Percentiles rank a stretch among this genome's conserved stretches.
phyloP scores from a whole-genome alignment of 164 flowering plant species.

The Pachysandra terminalis region DNA sequence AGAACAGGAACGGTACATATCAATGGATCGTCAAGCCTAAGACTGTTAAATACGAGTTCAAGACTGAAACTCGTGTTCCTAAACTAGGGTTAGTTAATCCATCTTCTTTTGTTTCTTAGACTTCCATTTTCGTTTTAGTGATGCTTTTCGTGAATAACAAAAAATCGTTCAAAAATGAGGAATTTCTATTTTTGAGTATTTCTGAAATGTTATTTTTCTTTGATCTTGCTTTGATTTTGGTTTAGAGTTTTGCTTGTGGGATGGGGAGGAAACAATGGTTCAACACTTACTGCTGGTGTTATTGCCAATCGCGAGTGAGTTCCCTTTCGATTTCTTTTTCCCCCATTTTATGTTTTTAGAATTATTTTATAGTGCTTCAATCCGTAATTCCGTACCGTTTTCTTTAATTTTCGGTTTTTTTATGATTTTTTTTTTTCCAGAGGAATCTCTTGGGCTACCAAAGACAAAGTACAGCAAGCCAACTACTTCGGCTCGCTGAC shows the following conservation, averaged over 20 bases:
- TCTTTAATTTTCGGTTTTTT: conserved; percentile 5
- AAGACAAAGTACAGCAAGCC: conserved; percentile 94
- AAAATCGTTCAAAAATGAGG: too few species aligned
- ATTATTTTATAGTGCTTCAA: too few species aligned
- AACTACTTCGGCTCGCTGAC: conserved; percentile 97
- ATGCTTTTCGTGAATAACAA: neutral
- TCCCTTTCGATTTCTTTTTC: too few species aligned
- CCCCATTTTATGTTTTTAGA: too few species aligned
- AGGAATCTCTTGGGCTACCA: conserved; percentile 99
- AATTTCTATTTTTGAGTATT: neutral
- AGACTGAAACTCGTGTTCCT: conserved; percentile 78
- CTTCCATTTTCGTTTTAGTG: too few species aligned
- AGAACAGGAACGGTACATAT: conserved; percentile 69
- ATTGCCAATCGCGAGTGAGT: conserved; percentile 93
- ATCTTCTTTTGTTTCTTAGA: neutral
- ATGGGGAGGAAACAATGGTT: conserved; percentile 99
- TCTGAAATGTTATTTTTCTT: neutral
- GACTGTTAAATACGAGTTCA: conserved; percentile 82
- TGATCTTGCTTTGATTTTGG: conserved; percentile 11
- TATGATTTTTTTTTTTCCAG: conserved; percentile 33
- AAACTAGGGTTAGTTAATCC: conserved; percentile 71
- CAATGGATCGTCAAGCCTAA: conserved; percentile 96
- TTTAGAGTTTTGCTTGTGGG: conserved; percentile 99
- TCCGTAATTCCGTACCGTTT: neutral
- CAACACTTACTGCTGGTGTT: conserved; percentile 89